Percentiles rank a stretch among this genome's conserved stretches.
Evolutionary conservation across 202 grass and related monocot genomes (phyloP).

Genomic region (Carex arenaria): DNA sequence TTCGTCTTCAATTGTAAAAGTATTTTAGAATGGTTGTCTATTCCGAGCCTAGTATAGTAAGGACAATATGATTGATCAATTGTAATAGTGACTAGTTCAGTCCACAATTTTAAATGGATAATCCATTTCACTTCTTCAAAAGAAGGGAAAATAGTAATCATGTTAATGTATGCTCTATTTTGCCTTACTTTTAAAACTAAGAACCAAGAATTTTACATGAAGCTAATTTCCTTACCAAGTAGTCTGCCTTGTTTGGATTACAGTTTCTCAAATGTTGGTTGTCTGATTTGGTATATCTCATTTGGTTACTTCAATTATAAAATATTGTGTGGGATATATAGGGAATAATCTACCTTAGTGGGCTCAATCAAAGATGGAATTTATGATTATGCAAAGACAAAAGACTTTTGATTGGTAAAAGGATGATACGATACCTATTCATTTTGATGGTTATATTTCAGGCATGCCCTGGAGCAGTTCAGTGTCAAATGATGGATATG

Average conservation of each 20-base stretch:
- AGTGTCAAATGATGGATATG: slow-evolving; percentile 93
- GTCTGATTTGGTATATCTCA: neutral
- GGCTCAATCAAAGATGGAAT: neutral
- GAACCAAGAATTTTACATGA: neutral
- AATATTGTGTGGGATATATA: neutral
- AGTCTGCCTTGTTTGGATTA: neutral
- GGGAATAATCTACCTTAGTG: neutral
- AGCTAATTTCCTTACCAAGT: neutral
- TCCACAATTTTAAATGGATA: neutral
- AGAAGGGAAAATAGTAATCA: neutral
- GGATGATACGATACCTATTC: neutral
- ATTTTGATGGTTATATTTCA: slow-evolving; percentile 22
- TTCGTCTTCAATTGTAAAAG: neutral
- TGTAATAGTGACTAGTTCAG: neutral
- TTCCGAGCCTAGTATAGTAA: neutral
- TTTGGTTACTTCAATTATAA: neutral
- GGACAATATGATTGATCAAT: neutral
- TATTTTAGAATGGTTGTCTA: neutral
- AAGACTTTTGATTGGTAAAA: neutral
- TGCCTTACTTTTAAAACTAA: neutral
- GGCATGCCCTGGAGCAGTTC: slow-evolving; percentile 85
- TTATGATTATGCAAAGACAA: neutral
- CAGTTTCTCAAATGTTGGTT: neutral
- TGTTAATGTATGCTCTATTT: neutral
- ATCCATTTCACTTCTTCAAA: neutral